Conservation (phyloP, 352 stramenopile genomes). For the Pythium brachiatum region DNA sequence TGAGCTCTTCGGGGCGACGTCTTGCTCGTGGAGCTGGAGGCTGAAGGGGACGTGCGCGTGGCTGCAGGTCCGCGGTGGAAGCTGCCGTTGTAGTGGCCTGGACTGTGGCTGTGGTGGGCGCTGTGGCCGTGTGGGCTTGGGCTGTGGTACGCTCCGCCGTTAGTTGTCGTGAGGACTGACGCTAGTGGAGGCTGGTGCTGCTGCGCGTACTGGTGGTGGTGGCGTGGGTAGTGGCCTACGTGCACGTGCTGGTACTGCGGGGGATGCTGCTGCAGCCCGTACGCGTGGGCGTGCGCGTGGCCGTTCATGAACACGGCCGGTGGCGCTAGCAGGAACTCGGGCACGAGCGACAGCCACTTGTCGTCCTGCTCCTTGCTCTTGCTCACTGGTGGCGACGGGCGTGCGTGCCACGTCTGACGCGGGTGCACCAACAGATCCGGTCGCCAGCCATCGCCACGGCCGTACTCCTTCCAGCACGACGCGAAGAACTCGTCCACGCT, state of each 20-base stretch:
- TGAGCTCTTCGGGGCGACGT: conserved; percentile 26
- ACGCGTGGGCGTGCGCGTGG: conserved; percentile 2
- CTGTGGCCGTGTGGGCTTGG: not conserved
- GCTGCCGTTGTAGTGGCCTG: conserved; percentile 8
- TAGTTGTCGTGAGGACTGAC: not conserved
- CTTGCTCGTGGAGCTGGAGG: conserved; percentile 12
- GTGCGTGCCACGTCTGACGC: conserved; percentile 61
- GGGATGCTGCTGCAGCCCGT: conserved; percentile 7
- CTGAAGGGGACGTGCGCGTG: not conserved
- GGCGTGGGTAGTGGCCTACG: not conserved
- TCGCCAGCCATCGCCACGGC: conserved; percentile 69
- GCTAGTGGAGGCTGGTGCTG: not conserved
- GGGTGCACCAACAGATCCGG: conserved; percentile 79
- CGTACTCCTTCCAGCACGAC: conserved; percentile 62
- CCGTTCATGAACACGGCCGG: conserved; percentile 4
- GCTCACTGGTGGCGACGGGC: not conserved
- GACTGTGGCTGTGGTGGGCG: not conserved
- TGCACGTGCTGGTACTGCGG: conserved; percentile 10
- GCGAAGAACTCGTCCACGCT: conserved; percentile 53
- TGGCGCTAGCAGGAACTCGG: conserved; percentile 19
- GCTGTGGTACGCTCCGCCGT: not conserved
- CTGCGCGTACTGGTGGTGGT: conserved; percentile 1
- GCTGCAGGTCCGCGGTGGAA: not conserved
- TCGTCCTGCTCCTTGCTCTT: conserved; percentile 14
- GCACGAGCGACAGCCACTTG: conserved; percentile 22